phyloP scores from a whole-genome alignment of 805 yeast species.

The Kodamaea kaohsiungensis region DNA sequence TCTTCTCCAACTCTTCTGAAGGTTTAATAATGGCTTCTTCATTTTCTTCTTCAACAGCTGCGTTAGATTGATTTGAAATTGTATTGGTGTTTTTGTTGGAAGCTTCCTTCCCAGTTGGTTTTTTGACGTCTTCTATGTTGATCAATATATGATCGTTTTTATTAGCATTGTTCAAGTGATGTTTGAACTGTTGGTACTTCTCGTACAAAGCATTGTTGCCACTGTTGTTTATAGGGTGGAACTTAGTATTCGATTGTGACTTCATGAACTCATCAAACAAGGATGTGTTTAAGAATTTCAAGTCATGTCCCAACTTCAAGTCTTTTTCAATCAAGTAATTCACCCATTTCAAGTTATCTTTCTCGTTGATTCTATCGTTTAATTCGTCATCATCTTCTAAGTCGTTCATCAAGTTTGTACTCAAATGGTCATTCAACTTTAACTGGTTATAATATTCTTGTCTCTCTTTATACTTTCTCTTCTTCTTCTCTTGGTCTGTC shows the following conservation, averaged over 20 bases:
- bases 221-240: conserved; percentile 29
- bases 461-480: conserved; percentile 35
- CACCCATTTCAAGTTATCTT: conserved; percentile 36
- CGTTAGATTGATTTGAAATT: background rate
- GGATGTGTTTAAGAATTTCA: conserved; percentile 33
- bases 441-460: conserved; percentile 43
- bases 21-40: conserved; percentile 17
- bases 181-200: conserved; percentile 19
- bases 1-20: conserved; percentile 21
- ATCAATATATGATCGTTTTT: conserved; percentile 33
- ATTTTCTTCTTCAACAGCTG: conserved; percentile 1
- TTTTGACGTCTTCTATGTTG: conserved; percentile 24
- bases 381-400: conserved; percentile 24
- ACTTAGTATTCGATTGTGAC: conserved; percentile 28
- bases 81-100: background rate
- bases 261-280: conserved; percentile 27
- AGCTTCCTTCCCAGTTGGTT: conserved; percentile 2
- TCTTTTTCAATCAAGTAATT: conserved; percentile 39
- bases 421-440: conserved; percentile 26
- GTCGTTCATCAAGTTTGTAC: conserved; percentile 6
- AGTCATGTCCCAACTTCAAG: conserved; percentile 37
- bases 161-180: conserved; percentile 25
- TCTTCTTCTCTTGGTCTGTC: conserved; percentile 35
- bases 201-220: conserved; percentile 16
- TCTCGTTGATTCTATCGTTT: conserved; percentile 20